phyloP scores from a whole-genome alignment of 257 asterid species.

The Rubia yunnanensis region DNA sequence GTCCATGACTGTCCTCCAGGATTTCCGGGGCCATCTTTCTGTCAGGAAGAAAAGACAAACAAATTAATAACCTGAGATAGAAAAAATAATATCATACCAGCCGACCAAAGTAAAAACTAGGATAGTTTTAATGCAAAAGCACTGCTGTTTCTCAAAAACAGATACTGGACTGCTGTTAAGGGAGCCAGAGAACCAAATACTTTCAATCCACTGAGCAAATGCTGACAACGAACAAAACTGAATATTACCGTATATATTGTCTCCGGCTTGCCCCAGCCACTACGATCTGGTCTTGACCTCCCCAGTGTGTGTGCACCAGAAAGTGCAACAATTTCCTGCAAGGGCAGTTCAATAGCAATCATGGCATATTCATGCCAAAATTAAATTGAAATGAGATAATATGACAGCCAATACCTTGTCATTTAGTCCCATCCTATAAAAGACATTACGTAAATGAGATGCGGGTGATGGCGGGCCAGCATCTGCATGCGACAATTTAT shows the following conservation, averaged over 20 bases:
- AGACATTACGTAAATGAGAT: constrained; percentile 83
- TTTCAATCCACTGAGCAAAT: background rate
- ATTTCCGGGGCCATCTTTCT: constrained; percentile 98
- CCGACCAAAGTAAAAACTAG: background rate
- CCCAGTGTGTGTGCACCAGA: constrained; percentile 99
- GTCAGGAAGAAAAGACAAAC: constrained; percentile 26
- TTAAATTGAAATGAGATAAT: constrained; percentile 4
- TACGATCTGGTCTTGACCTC: constrained; percentile 94
- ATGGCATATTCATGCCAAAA: constrained; percentile 7
- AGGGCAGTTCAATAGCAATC: constrained; percentile 11
- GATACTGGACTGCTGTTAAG: background rate
- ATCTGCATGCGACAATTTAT: constrained; percentile 37
- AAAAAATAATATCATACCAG: background rate
- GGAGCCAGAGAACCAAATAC: background rate
- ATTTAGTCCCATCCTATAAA: constrained; percentile 83
- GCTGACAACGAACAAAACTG: background rate
- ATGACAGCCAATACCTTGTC: constrained; percentile 56
- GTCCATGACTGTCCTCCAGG: constrained; percentile 99
- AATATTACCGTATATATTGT: constrained; percentile 76
- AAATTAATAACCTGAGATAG: background rate
- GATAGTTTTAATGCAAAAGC: background rate
- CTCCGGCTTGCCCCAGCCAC: constrained; percentile 99
- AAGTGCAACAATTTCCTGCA: constrained; percentile 95
- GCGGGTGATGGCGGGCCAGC: constrained; percentile 99
- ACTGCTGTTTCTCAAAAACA: background rate